Conservation (phyloP, 1,284 basidiomycete genomes). For the Cryptococcus deneoformans region DNA sequence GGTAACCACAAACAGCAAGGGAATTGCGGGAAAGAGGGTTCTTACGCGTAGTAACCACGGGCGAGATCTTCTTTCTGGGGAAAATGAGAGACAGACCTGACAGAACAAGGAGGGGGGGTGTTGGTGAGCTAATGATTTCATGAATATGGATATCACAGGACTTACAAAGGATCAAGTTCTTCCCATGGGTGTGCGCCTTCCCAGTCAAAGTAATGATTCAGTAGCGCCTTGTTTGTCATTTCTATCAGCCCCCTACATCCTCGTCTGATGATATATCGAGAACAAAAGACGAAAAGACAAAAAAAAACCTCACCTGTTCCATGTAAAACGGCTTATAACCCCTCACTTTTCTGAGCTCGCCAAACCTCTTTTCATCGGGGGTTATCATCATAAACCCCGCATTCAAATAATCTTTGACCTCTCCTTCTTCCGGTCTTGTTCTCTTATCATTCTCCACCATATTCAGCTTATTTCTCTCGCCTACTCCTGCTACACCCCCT, state of each 20-base stretch:
- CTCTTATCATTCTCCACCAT: conserved; percentile 3
- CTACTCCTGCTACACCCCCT: conserved; percentile 6
- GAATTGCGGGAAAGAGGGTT: too few species aligned
- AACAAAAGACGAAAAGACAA: not conserved
- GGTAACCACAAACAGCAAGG: not conserved
- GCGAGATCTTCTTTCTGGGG: not conserved
- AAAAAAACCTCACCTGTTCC: conserved; percentile 15
- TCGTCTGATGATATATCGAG: too few species aligned
- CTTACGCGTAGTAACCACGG: not conserved
- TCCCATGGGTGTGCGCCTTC: not conserved
- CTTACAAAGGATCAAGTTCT: too few species aligned
- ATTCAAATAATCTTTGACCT: conserved; percentile 12
- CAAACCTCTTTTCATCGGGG: conserved; percentile 12
- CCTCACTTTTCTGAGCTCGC: conserved; percentile 9
- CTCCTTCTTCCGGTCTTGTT: not conserved
- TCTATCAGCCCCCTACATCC: too few species aligned
- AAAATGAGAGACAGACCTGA: not conserved
- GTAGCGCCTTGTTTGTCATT: not conserved
- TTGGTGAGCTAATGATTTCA: too few species aligned
- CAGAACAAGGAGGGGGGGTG: not conserved
- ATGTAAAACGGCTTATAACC: conserved; percentile 11
- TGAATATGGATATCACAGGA: too few species aligned
- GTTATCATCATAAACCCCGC: conserved; percentile 19
- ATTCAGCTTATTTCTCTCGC: conserved; percentile 3
- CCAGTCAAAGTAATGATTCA: conserved; percentile 1